A percentile compares a stretch with the other conserved stretches of the same genome.
These are phyloP conservation scores for Melampsora americana DNA, from an alignment of 1,284 basidiomycete species.

Conservation along the genomic window DNA sequence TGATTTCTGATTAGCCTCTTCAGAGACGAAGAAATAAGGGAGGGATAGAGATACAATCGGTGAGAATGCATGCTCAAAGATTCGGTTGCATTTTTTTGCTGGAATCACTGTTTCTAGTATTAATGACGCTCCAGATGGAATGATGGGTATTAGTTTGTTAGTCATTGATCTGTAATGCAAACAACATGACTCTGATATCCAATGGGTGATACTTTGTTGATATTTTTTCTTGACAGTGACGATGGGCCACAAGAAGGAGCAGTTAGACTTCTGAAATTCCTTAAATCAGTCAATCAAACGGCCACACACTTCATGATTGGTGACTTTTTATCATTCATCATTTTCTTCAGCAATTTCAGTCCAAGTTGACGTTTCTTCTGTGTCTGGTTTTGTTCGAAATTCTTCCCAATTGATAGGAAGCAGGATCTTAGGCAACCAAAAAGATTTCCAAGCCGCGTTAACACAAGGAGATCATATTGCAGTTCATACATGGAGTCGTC, in stretches of 20 bases:
- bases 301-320: conserved; percentile 83
- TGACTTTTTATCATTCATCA: conserved; percentile 55
- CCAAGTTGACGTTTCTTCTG: background rate
- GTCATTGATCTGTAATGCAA: background rate
- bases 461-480: conserved; percentile 47
- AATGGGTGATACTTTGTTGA: background rate
- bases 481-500: conserved; percentile 62
- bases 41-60: background rate
- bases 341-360: conserved; percentile 56
- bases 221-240: conserved; percentile 18
- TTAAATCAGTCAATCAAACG: conserved; percentile 61
- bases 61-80: too few species aligned
- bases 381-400: background rate
- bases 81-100: background rate
- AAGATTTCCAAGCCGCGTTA: conserved; percentile 58
- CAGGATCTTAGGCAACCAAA: conserved; percentile 61
- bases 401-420: conserved; percentile 16
- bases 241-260: conserved; percentile 48
- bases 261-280: conserved; percentile 60
- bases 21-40: too few species aligned
- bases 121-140: conserved; percentile 33
- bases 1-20: background rate
- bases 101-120: conserved; percentile 14
- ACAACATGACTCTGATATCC: background rate
- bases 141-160: conserved; percentile 42